Base-by-base conservation (phyloP, 1,284 basidiomycete species). In the Apiotrichum sp. region DNA sequence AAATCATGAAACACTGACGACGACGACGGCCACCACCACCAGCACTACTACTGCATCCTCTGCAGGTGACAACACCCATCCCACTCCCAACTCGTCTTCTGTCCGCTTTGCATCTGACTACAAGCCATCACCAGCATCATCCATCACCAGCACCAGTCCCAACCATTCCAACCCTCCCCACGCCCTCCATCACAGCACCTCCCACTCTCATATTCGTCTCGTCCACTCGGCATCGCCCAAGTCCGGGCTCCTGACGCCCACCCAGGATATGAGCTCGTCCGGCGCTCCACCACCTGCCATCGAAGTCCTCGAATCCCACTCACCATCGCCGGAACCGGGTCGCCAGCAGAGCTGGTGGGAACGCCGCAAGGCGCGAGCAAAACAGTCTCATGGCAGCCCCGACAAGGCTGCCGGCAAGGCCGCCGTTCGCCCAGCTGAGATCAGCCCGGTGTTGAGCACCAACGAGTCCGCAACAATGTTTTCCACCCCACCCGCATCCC, bases 201-300 rank as follows among this genome's bases (percentile, higher is more conserved):
- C 22, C 22, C 22, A 22, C 22, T 22, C 36, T 38, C 8, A 8
- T 8, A 38, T 38, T n/a, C n/a, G 33, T 16, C 33, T 49, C 38
- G 22, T 34, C 8, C 47, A 38, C 16, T 40, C 40, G 11, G 50
- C 55, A 14, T 50, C 52, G 43, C 51, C 55, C 36, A 57, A 54
- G 42, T 57, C 59, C 35, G 55, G 58, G 9, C 59, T 55, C 7
- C 35, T 57, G 22, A 54, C 59, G 13, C 59, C 55, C 29, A 57
- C 48, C 13, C 50, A 53, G 33, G 59, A 53, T 44, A 47, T 52
- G 46, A 33, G 29, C 8, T 9, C 41, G 29, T 10, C 34, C 3
- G 41, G 49, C 3, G 42, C 53, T 31, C 45, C 47, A 9, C 46
- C 41, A 32, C 33, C 53, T 7, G 36, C 7, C 38, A 33, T 31